Percentiles rank a stretch among this genome's conserved stretches.
These are phyloP conservation scores for Fusarium siculi DNA, from an alignment of 2,329 filamentous ascomycete genomes.

Conservation along the genomic window DNA sequence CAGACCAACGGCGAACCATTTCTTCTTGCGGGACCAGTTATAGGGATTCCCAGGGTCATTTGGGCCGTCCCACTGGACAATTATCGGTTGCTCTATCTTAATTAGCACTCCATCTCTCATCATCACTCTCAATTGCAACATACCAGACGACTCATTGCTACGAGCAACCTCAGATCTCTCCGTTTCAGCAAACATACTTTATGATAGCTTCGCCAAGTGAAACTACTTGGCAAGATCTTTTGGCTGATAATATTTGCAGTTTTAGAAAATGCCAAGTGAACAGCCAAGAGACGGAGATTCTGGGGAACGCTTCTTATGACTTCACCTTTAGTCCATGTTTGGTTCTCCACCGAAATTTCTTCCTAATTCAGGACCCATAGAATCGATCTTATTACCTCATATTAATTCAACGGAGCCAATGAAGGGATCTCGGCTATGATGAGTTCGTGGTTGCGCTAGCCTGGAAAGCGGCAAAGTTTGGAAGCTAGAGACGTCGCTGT, in stretches of 20 bases:
- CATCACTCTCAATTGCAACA: rapidly evolving
- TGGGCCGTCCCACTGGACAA: slow-evolving; percentile 18
- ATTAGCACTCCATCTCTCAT: not conserved
- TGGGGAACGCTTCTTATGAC: not conserved
- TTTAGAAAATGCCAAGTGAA: slow-evolving; percentile 19
- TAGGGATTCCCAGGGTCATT: slow-evolving; percentile 19
- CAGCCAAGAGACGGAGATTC: slow-evolving; percentile 5
- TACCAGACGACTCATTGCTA: not conserved
- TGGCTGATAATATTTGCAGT: not conserved
- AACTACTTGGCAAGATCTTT: not conserved
- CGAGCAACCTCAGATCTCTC: not conserved
- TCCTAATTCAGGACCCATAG: slow-evolving; percentile 10
- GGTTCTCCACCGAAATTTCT: not conserved
- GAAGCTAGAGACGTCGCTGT: not conserved
- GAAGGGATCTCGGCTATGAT: not conserved
- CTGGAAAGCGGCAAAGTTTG: not conserved
- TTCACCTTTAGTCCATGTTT: not conserved
- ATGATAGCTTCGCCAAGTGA: rapidly evolving
- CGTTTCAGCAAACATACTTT: not conserved
- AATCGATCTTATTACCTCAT: slow-evolving; percentile 7
- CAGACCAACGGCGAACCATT: slow-evolving; percentile 18
- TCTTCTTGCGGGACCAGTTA: slow-evolving; percentile 26
- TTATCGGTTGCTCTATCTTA: not conserved
- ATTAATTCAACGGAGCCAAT: not conserved
- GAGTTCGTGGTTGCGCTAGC: not conserved